These are phyloP conservation scores for Pleoardoris graminearum DNA, from an alignment of 2,329 filamentous ascomycete genomes.

Conservation along the genomic window DNA sequence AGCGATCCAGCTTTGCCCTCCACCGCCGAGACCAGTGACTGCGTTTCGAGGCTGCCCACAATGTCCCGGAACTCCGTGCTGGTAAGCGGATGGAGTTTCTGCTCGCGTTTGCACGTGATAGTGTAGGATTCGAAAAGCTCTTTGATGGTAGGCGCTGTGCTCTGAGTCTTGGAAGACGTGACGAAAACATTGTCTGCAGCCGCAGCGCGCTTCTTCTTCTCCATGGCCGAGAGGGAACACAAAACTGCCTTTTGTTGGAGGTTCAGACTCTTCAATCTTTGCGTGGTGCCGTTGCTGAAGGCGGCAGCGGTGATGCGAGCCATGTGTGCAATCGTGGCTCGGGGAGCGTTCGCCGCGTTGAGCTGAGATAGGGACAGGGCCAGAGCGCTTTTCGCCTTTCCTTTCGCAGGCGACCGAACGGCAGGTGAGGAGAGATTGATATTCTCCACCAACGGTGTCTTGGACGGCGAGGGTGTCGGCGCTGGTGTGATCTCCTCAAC, in stretches of 20 bases:
- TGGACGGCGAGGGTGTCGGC: constrained; percentile 66
- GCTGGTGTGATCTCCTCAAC: constrained; percentile 51
- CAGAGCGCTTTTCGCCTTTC: constrained; percentile 28
- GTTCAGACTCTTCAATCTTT: constrained; percentile 85
- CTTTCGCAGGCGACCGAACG: constrained; percentile 48
- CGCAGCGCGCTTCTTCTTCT: constrained; percentile 67
- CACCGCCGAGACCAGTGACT: constrained; percentile 75
- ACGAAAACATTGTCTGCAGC: constrained; percentile 32
- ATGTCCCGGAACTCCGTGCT: constrained; percentile 95
- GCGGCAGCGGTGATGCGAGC: constrained; percentile 87
- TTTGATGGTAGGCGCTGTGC: constrained; percentile 78
- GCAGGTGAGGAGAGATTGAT: constrained; percentile 67
- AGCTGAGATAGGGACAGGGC: constrained; percentile 60
- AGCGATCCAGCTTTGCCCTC: constrained; percentile 73
- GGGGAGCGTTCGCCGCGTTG: constrained; percentile 78
- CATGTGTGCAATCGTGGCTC: constrained; percentile 86
- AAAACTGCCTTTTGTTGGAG: constrained; percentile 95
- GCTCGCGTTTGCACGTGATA: constrained; percentile 79
- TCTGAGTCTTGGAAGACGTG: constrained; percentile 50
- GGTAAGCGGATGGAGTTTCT: constrained; percentile 85
- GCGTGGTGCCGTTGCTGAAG: constrained; percentile 85
- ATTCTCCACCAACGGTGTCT: constrained; percentile 79
- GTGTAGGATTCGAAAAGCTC: constrained; percentile 83
- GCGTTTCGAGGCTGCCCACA: constrained; percentile 82
- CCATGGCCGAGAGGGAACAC: constrained; percentile 84